Evolutionary conservation across 2,329 filamentous ascomycete species (phyloP).

Genomic region (Pyricularia sp.): DNA sequence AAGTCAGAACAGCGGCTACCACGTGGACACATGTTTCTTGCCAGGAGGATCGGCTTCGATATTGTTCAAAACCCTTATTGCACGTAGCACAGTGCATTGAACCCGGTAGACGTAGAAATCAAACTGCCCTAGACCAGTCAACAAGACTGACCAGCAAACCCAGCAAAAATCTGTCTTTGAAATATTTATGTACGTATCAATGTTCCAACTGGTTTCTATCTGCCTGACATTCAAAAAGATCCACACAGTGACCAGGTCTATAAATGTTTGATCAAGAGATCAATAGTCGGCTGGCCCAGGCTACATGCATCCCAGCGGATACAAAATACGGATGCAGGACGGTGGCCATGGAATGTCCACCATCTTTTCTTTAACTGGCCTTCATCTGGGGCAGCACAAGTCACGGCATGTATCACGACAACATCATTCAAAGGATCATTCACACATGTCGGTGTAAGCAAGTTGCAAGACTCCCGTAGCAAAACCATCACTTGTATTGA

Average conservation of each 20-base stretch:
- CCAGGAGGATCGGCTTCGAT: too few relatives aligned
- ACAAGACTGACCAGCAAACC: background rate
- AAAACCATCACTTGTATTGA: background rate
- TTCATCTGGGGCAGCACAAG: background rate
- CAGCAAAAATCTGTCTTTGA: background rate
- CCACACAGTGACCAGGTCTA: background rate
- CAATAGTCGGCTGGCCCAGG: too few relatives aligned
- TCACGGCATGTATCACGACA: background rate
- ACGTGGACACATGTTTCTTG: too few relatives aligned
- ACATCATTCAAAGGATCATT: background rate
- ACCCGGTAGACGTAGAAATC: background rate
- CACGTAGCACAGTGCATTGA: too few relatives aligned
- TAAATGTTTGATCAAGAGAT: background rate
- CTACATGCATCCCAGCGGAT: background rate
- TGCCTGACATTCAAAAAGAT: background rate
- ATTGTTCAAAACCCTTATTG: too few relatives aligned
- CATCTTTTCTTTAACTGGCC: background rate
- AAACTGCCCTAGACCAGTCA: background rate
- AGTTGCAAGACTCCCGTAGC: background rate
- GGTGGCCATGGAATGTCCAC: background rate
- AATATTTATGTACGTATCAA: background rate
- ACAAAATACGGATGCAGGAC: background rate
- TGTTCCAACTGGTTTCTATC: background rate
- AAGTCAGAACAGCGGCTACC: too few relatives aligned
- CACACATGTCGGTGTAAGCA: background rate